Base-by-base conservation (phyloP, 2,329 filamentous ascomycete species). In the Trichoderma simmonsii region DNA sequence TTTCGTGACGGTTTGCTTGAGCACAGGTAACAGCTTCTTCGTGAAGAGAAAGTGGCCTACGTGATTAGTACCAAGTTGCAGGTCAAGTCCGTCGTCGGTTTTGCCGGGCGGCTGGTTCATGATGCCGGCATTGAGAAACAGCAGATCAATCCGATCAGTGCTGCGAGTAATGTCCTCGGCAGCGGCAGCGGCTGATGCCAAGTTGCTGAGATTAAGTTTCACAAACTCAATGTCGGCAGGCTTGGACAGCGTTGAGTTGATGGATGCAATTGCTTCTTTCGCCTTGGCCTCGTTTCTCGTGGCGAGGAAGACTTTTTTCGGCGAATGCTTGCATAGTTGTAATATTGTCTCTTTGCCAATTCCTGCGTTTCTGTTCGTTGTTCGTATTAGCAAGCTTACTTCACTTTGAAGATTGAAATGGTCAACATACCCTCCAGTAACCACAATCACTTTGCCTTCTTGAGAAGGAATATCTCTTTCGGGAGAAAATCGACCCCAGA, bases 241-340 rank as follows among this genome's bases (percentile, higher is more conserved):
- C 71, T 12, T 77, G 73, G 60, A 80, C 67, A 73, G 83, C 76
- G 72, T 61, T 6, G 84, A 81, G 39, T 62, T 70, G 28, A 70
- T 70, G n/a, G 67, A 70, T 3, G 81, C 79, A 18, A 84, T 78
- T 56, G 88, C 84, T 9, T 83, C 81, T 8, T 83, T 80, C 24
- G 81, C 83, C 12, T 83, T 83, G 60, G 83, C 80, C 56, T 77
- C 79, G 24, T 81, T 85, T 60, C 87, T 85, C 3, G 86, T 86
- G 15, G 83, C 86, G 72, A 90, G 83, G 79, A 86, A 89, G 73
- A 90, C 85, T 71, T 87, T 84, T 1, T 80, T 79, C 2, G 88
- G 86, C 8, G 81, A 77, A 76, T 89, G 87, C 14, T 73, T 74
- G 21, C 76, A 73, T 43, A 80, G 75, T 7, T 80, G 76, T 6